Evolutionary conservation across 495 filamentous ascomycete species (phyloP), one percentile per base, ranked within the genome.

Genomic region (Penicillium angulare): DNA sequence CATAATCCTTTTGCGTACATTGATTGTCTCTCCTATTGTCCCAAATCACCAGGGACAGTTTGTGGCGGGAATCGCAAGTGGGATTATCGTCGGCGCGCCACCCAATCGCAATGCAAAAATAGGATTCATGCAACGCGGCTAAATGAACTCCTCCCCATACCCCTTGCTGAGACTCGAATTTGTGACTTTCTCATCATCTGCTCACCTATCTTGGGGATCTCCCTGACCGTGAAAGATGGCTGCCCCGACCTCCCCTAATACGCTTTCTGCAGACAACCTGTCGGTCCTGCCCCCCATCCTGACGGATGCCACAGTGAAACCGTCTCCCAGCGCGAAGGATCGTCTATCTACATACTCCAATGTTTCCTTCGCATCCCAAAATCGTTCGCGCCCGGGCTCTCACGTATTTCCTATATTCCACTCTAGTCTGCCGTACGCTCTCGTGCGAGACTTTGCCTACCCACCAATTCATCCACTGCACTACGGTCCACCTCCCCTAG

Each of bases 371-470:
- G 61, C 69, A 6, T 78, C 79, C 21, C 74, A 79, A 41, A 73
- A 71, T 44, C 70, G 72, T 24, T 92, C 90, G 52, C 81, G 93
- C 55, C 87, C 89, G 32, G 76, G 78, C 55, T 89, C 90, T 17
- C 82, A 86, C 61, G 79, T 88, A 32, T 92, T 90, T 53, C 86
- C 91, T 2, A 66, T 87, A 56, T 96, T 91, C 72, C 87, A 89
- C 61, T 90, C 92, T 32, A 92, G 85, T 62, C 80, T 97, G n/a
- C 69, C 88, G 7, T 97, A 97, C 63, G 81, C 92, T 39, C 78
- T 86, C 7, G 92, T 99, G 26, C 87, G 95, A 56, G 93, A 99
- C 75, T 99, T 97, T 69, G 93, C 95, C 36, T 99, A 97, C 60
- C 84, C 89, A 5, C 56, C 80, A 12, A 76, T 77, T 16, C 89